Evolutionary conservation across 2,329 filamentous ascomycete species (phyloP), one percentile per base, ranked within the genome.

Genomic region (Ceratocystis diversiconidia): DNA sequence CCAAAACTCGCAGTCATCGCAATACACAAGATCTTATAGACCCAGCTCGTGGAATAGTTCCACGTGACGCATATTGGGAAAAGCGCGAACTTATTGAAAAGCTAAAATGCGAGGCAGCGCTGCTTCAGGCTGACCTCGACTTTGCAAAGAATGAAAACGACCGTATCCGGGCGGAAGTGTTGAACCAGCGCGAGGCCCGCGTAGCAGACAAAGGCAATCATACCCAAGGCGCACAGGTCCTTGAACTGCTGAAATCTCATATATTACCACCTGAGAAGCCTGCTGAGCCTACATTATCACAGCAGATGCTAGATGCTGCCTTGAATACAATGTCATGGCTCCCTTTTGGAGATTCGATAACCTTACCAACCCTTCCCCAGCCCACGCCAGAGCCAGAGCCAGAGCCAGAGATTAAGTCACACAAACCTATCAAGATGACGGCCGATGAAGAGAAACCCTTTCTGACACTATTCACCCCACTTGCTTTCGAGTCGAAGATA

Each of bases 381-480:
- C 64, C 68, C 2, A 8, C 71, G 46, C 69, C 72, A 10, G 72
- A 74, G 10, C 71, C 76, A 3, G 70, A 76, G 1, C 72, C 81
- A 3, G 70, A 76, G 1, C 72, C 81, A 0, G 76, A 80, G 6
- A 73, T 77, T 68, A 75, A 73, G 62, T 88, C 86, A 1, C 88
- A 92, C 71, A 80, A 83, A 63, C 89, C 87, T 0, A 71, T 84
- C 1, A 78, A 79, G 0, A 78, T 91, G 75, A 79, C 82, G 0
- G 79, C 87, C 1, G 77, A 80, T 0, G 83, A 91, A 67, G 83
- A 87, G 62, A 75, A 88, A 1, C 84, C 86, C 0, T 90, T 87
- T 69, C 78, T 92, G 0, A 82, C 87, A 59, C 79, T 87, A 7
- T 90, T 94, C 70, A 88, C 84, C 0, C 83, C 87, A 0, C 79